Evolutionary conservation across 768 basidiomycete species (phyloP).

Genomic region (Hygrophorus russula): DNA sequence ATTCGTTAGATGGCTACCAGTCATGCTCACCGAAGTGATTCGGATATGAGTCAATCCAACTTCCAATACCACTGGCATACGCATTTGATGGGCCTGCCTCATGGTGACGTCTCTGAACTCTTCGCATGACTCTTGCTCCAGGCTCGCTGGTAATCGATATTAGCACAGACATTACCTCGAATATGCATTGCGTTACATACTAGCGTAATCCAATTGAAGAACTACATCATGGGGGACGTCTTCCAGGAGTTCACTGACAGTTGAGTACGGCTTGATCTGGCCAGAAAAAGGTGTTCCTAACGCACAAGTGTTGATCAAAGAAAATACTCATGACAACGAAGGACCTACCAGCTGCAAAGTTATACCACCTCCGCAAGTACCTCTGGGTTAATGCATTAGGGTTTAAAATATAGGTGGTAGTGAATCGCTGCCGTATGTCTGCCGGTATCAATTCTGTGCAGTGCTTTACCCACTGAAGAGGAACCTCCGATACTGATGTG

Average conservation of each 20-base stretch:
- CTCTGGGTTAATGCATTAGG: constrained; percentile 60
- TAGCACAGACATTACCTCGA: no score
- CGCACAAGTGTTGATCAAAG: neutral
- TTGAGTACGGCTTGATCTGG: constrained; percentile 49
- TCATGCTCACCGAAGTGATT: constrained; percentile 56
- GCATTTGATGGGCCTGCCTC: constrained; percentile 48
- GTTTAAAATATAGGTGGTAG: constrained; percentile 56
- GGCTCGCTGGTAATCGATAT: constrained; percentile 28
- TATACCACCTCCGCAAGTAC: constrained; percentile 69
- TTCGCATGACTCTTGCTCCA: constrained; percentile 50
- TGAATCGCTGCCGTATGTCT: constrained; percentile 56
- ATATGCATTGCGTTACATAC: no score
- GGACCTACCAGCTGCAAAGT: constrained; percentile 44
- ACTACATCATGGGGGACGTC: constrained; percentile 40
- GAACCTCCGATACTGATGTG: constrained; percentile 63
- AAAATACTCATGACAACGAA: neutral
- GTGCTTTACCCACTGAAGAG: constrained; percentile 72
- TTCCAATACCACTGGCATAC: constrained; percentile 60
- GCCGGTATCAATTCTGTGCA: constrained; percentile 64
- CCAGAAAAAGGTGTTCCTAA: constrained; percentile 43
- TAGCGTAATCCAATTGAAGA: constrained; percentile 38
- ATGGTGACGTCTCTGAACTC: constrained; percentile 54
- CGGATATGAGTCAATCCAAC: constrained; percentile 64
- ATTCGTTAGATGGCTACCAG: neutral
- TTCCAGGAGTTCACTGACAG: constrained; percentile 47